A percentile compares a stretch with the other conserved stretches of the same genome.
These are phyloP conservation scores for Penicillium sp. DNA, from an alignment of 2,329 filamentous ascomycete genomes.

Conservation along the genomic window DNA sequence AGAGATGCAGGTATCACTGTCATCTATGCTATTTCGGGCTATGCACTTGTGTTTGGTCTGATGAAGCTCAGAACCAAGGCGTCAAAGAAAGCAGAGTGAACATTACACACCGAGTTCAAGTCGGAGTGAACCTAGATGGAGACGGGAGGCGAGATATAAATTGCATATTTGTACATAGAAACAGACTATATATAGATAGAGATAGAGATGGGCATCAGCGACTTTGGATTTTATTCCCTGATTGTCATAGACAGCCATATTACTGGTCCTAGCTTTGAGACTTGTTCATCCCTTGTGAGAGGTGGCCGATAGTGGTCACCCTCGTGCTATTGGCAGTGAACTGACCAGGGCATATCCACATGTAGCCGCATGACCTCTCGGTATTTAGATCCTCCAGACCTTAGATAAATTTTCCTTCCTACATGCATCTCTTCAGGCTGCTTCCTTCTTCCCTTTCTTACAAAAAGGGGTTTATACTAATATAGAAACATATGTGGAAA, in stretches of 20 bases:
- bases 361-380: no score
- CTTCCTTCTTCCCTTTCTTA: no score
- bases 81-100: conserved; percentile 44
- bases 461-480: no score
- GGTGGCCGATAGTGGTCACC: no score
- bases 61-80: conserved; percentile 49
- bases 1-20: conserved; percentile 67
- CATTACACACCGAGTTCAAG: background rate
- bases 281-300: no score
- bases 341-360: no score
- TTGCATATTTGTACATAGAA: background rate
- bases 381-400: no score
- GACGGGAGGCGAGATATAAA: background rate
- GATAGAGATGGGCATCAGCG: background rate
- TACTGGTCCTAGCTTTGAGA: background rate
- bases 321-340: no score
- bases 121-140: no score
- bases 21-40: conserved; percentile 62
- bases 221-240: background rate
- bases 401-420: no score
- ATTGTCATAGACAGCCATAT: background rate
- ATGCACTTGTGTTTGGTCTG: conserved; percentile 54
- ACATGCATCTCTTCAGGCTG: no score
- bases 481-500: no score
- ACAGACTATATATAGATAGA: conserved; percentile 1